Evolutionary conservation across 1,139 yeast genomes (phyloP), one percentile per base, ranked within the genome.

Genomic region (Sugiyamaella japonica): DNA sequence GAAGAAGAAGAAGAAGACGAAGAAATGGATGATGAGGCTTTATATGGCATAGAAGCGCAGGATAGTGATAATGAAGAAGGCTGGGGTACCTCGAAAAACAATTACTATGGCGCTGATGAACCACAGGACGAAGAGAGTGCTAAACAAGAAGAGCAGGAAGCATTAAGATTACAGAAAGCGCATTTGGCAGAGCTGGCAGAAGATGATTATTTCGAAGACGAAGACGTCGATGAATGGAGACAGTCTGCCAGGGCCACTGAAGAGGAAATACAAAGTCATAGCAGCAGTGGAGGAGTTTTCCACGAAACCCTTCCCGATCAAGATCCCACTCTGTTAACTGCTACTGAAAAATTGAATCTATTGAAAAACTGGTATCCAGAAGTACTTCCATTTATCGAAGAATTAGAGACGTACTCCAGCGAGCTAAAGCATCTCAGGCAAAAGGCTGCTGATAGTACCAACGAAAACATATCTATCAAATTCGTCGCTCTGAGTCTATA

Each of bases 141-240:
- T 6, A 84, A 82, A 58, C 84, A 82, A 58, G 86, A 90, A 74
- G 93, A 95, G 55, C 84, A 84, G 62, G 98, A 93, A 72, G 98
- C 98, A 0, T 67, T 89, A 55, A 83, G 90, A 67, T 84, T 89
- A 61, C 98, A 91, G 71, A 87, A 86, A 74, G 83, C 85, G 69
- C 96, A 91, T 66, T 73, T 91, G 59, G 82, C 83, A 61, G 96
- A 88, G 52, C 76, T 93, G 63, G 84, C 83, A 47, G 84, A 87
- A 79, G 89, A 82, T 48, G 98, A 90, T 70, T 91, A 83, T 66
- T 77, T 86, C 61, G 95, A 89, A 62, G 96, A 88, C 53, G 96
- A 87, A 54, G 81, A 85, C 66, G 80, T 83, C 68, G 88, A 83
- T n/a, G 76, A 72, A 16, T 73, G 74, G 71, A 62, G 66, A 58